phyloP scores from a whole-genome alignment of 371 early-diverging fungal genomes.

The Chytridium lagenaria region DNA sequence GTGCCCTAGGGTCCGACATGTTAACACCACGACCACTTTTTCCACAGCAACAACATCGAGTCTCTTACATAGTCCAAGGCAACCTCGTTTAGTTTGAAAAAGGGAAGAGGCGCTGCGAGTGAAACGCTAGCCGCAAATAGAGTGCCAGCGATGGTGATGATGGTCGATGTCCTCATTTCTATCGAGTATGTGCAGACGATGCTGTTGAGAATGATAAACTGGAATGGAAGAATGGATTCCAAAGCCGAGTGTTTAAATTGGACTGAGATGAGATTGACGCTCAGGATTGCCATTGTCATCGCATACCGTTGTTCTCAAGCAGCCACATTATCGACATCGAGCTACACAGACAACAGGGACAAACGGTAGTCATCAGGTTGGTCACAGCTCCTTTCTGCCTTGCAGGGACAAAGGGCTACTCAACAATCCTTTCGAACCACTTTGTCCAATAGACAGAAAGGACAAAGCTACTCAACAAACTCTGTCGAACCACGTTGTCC shows the following conservation, averaged over 20 bases:
- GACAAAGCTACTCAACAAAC: too few relatives aligned
- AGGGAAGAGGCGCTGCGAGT: neutral
- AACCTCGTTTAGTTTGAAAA: slow-evolving; percentile 7
- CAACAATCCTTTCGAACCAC: too few relatives aligned
- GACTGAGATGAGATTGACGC: neutral
- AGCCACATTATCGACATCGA: too few relatives aligned
- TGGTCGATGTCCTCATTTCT: slow-evolving; percentile 10
- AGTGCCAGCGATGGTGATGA: neutral
- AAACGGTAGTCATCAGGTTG: too few relatives aligned
- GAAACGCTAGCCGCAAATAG: neutral
- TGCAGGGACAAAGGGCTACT: too few relatives aligned
- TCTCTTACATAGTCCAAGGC: neutral
- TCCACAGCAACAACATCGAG: neutral
- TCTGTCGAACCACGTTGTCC: too few relatives aligned
- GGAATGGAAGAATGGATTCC: neutral
- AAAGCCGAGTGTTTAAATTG: neutral
- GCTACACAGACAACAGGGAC: too few relatives aligned
- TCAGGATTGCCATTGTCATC: too few relatives aligned
- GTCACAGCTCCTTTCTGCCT: too few relatives aligned
- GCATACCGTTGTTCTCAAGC: too few relatives aligned
- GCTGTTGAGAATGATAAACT: neutral
- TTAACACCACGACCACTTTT: neutral
- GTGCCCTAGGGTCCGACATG: neutral
- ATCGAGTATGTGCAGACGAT: too few relatives aligned
- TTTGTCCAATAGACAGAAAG: too few relatives aligned